phyloP scores from a whole-genome alignment of 2,329 filamentous ascomycete species.

The Cercospora sp. region DNA sequence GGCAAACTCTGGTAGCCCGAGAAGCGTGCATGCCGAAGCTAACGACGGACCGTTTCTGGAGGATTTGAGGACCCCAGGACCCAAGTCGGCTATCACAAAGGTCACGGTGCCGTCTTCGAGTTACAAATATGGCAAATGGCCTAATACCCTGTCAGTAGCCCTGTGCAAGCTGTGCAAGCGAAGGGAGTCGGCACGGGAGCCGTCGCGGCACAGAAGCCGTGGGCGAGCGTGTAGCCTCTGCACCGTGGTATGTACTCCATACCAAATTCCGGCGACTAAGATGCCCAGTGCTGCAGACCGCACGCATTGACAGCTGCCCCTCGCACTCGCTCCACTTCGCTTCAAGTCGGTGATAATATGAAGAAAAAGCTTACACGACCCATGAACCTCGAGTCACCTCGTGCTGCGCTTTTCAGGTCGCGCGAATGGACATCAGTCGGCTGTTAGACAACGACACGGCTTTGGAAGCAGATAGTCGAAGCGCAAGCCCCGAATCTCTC shows the following conservation, averaged over 20 bases:
- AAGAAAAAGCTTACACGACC: background rate
- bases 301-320: background rate
- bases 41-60: background rate
- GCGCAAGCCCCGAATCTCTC: background rate
- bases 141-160: background rate
- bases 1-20: background rate
- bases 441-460: background rate
- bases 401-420: background rate
- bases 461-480: background rate
- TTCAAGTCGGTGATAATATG: background rate
- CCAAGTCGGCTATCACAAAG: background rate
- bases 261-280: background rate
- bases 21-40: background rate
- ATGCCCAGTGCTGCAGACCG: background rate
- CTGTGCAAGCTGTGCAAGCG: background rate
- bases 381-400: background rate
- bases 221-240: background rate
- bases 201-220: background rate
- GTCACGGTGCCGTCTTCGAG: background rate
- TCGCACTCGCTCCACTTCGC: background rate
- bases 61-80: background rate
- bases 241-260: background rate
- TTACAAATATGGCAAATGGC: background rate
- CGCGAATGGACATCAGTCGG: slow-evolving; percentile 13
- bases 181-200: background rate